Conservation (phyloP, 192 early-diverging fungal species). For the Rhizophagus clarus region DNA sequence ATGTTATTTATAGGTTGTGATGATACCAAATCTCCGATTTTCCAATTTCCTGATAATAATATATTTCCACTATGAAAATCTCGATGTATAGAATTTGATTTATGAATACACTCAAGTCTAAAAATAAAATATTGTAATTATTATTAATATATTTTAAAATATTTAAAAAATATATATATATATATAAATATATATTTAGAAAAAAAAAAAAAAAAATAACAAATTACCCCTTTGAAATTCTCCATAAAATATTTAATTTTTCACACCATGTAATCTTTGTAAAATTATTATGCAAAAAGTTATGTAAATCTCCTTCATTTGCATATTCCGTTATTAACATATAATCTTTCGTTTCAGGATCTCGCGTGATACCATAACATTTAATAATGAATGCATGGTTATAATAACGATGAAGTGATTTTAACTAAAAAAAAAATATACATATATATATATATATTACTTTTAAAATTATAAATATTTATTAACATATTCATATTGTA, state of each 20-base stretch:
- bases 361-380: background rate
- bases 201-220: too few relatives aligned
- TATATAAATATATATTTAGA: too few relatives aligned
- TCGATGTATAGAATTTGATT: too few relatives aligned
- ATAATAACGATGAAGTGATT: background rate
- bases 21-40: too few relatives aligned
- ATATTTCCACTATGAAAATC: too few relatives aligned
- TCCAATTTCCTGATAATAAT: too few relatives aligned
- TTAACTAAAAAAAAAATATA: background rate
- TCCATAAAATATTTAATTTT: background rate
- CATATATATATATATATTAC: background rate
- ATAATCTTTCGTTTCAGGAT: background rate
- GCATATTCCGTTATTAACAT: conserved; percentile 20
- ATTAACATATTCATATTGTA: background rate
- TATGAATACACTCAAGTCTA: background rate
- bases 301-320: conserved; percentile 1
- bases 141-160: too few relatives aligned
- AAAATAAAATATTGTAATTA: too few relatives aligned
- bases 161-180: too few relatives aligned
- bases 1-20: too few relatives aligned
- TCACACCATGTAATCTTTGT: conserved; percentile 1
- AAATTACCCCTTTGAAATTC: conserved; percentile 4
- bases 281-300: background rate
- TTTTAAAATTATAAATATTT: too few relatives aligned
- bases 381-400: background rate